Percentiles rank a stretch among this genome's conserved stretches.
phyloP scores from a whole-genome alignment of 2,329 filamentous ascomycete genomes.

The Colletotrichum echinochloae region DNA sequence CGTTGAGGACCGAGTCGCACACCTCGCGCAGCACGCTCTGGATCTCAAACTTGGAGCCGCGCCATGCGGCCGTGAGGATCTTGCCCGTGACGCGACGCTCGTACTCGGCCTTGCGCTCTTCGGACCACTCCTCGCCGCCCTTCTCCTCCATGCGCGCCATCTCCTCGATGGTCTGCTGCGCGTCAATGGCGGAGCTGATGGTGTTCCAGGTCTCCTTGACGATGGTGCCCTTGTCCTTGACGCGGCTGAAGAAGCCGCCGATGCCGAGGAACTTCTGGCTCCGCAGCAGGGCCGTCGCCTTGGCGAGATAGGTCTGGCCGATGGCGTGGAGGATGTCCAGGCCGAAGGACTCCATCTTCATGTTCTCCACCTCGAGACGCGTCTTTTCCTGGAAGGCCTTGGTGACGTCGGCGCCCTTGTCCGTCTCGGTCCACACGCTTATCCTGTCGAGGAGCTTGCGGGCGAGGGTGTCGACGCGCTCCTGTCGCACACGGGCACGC shows the following conservation, averaged over 20 bases:
- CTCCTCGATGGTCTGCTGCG: conserved; percentile 98
- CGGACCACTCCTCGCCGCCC: conserved; percentile 97
- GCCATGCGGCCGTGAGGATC: conserved; percentile 96
- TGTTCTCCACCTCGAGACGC: conserved; percentile 91
- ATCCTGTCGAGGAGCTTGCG: conserved; percentile 91
- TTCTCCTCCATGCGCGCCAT: conserved; percentile 97
- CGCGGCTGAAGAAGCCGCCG: conserved; percentile 89
- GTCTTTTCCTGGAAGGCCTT: conserved; percentile 94
- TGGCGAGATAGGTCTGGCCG: conserved; percentile 88
- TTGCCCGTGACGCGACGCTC: conserved; percentile 97
- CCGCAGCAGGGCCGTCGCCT: conserved; percentile 88
- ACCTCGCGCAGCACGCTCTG: conserved; percentile 95
- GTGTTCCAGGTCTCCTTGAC: conserved; percentile 99
- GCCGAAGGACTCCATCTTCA: conserved; percentile 99
- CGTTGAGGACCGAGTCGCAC: conserved; percentile 87
- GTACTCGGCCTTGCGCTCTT: conserved; percentile 95
- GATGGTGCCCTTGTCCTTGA: conserved; percentile 96
- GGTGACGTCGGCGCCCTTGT: conserved; percentile 88
- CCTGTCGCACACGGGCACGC: conserved; percentile 83
- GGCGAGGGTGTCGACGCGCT: conserved; percentile 86
- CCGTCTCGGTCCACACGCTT: conserved; percentile 96
- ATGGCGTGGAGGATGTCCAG: conserved; percentile 97
- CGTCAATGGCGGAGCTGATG: conserved; percentile 94
- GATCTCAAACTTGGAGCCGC: conserved; percentile 97
- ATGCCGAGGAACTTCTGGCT: conserved; percentile 98